Evolutionary conservation across 192 early-diverging fungal genomes (phyloP).

Genomic region (Pilobolus umbonatus): DNA sequence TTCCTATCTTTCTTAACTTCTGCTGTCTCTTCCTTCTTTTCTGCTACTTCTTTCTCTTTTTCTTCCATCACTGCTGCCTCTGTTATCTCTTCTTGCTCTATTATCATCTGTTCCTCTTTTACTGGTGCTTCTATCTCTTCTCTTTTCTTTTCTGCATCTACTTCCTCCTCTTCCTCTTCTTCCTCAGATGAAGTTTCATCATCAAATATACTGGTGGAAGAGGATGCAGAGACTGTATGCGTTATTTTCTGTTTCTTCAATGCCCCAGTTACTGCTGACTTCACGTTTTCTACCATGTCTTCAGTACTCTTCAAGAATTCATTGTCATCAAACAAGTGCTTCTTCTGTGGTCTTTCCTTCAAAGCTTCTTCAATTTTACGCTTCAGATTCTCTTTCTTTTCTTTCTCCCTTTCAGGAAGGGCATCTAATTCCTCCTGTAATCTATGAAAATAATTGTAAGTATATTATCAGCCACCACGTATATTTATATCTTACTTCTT

Average conservation of each 20-base stretch:
- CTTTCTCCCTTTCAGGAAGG: conserved; percentile 63
- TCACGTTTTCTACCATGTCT: conserved; percentile 60
- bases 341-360: conserved; percentile 56
- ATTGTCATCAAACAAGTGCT: conserved; percentile 81
- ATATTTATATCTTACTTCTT: conserved; percentile 57
- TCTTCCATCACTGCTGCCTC: neutral
- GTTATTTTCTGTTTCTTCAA: conserved; percentile 22
- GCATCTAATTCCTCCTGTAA: conserved; percentile 67
- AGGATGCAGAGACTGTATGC: neutral
- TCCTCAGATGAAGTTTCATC: conserved; percentile 15
- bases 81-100: conserved; percentile 9
- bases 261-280: conserved; percentile 44
- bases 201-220: conserved; percentile 14
- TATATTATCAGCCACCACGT: neutral
- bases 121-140: conserved; percentile 7
- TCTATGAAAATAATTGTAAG: conserved; percentile 26
- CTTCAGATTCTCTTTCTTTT: conserved; percentile 52
- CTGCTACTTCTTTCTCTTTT: too few relatives aligned
- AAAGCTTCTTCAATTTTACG: conserved; percentile 82
- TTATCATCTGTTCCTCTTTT: neutral
- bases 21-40: conserved; percentile 8
- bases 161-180: conserved; percentile 15
- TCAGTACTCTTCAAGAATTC: conserved; percentile 66
- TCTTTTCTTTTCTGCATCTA: conserved; percentile 20
- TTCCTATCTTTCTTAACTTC: neutral